Base-by-base conservation (phyloP, 345 rosid species). In the Lepidium aucheri region DNA sequence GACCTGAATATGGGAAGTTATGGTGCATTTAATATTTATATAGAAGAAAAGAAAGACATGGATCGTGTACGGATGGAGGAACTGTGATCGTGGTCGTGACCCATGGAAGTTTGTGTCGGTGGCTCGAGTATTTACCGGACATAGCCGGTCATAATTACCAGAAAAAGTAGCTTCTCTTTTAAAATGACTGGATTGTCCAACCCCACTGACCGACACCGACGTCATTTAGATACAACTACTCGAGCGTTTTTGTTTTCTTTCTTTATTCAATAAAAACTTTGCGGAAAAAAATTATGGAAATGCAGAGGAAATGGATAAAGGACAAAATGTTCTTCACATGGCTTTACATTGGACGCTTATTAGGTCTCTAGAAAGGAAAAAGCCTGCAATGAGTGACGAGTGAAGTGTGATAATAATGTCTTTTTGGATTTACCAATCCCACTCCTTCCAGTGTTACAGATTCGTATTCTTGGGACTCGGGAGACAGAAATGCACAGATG, bases 51-150 rank as follows among this genome's bases (percentile, higher is more conserved):
- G 12, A 61, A 11, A 41, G 41, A 51, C 56, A 66, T 43, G 49
- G 72, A 44, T 66, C 50, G 35, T 65, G 61, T 51, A 46, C 50
- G 51, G 75, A 72, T 18, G 70, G 70, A 26, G 30, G 30, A 26
- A 40, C 65, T 11, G 35, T 13, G 49, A 73, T 54, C 54, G 6
- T 34, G 72, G 55, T 66, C 55, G 62, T 73, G 28, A 34, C 3
- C n/a, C 10, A 17, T 47, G 56, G 57, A 50, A 52, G 43, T 54
- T 52, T 35, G 57, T 66, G 77, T 73, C 72, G 72, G 77, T 73
- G 77, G 72, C 50, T 66, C 39, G 62, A 59, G 35, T 51, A 47
- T 51, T 50, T 18, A 73, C 67, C 15, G 76, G 72, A 5, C 51
- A 65, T 65, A 53, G 43, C 67, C 76, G 62, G 77, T 73, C 18